Evolutionary conservation across 495 filamentous ascomycete species (phyloP).

Genomic region (Pyrenopolyporus hunteri): DNA sequence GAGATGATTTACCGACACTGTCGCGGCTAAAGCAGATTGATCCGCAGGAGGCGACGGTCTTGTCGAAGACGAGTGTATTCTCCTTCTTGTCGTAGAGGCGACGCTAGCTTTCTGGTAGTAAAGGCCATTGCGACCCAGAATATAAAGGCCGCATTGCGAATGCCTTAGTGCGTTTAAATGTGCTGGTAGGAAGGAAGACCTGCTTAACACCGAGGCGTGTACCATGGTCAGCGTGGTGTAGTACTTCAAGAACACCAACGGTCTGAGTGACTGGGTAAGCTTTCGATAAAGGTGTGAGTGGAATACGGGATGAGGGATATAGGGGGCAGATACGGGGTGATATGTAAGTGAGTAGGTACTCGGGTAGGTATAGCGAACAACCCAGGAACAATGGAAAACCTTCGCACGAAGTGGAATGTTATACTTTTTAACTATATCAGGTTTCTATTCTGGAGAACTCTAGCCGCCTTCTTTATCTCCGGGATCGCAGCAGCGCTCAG

Average conservation of each 20-base stretch:
- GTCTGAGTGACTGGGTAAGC: no score
- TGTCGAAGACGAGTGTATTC: slow-evolving; percentile 52
- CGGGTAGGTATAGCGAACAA: slow-evolving; percentile 6
- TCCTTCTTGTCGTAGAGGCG: slow-evolving; percentile 26
- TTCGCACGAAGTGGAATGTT: slow-evolving; percentile 12
- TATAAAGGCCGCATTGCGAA: slow-evolving; percentile 33
- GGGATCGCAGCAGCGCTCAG: slow-evolving; percentile 38
- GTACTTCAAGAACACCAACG: neutral
- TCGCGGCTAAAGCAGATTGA: slow-evolving; percentile 32
- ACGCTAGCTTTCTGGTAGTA: slow-evolving; percentile 17
- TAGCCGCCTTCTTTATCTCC: slow-evolving; percentile 39
- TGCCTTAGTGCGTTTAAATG: slow-evolving; percentile 26
- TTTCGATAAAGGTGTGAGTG: neutral
- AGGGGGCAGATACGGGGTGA: neutral
- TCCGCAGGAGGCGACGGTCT: slow-evolving; percentile 44
- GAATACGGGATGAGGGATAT: neutral
- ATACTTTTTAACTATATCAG: slow-evolving; percentile 24
- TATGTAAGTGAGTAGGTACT: neutral
- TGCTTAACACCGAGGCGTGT: slow-evolving; percentile 29
- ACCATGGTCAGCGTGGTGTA: slow-evolving; percentile 34
- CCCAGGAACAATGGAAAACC: slow-evolving; percentile 18
- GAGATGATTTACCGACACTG: slow-evolving; percentile 23
- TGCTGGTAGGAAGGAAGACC: slow-evolving; percentile 32
- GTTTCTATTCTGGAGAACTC: slow-evolving; percentile 15
- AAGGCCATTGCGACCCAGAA: slow-evolving; percentile 24